Conservation (phyloP, 2,329 filamentous ascomycete genomes). For the Aspergillus cejpii region DNA sequence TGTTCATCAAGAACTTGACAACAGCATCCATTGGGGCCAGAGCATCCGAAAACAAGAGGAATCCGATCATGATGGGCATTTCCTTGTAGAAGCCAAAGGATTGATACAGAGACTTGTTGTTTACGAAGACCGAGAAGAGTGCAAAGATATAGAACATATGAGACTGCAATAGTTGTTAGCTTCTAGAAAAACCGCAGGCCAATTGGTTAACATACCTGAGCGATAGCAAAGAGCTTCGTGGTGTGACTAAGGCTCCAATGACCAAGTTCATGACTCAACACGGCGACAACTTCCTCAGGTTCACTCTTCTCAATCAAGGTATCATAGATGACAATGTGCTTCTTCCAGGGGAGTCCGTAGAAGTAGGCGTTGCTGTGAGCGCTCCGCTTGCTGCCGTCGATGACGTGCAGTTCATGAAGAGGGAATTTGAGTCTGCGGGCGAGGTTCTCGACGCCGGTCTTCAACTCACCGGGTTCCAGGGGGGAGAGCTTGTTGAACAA, state of each 20-base stretch:
- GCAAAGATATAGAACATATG: slow-evolving; percentile 97
- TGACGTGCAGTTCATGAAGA: slow-evolving; percentile 86
- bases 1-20: slow-evolving; percentile 92
- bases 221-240: slow-evolving; percentile 80
- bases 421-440: slow-evolving; percentile 83
- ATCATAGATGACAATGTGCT: slow-evolving; percentile 99
- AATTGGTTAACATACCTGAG: slow-evolving; percentile 62
- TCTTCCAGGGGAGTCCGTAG: slow-evolving; percentile 97
- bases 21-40: slow-evolving; percentile 89
- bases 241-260: slow-evolving; percentile 97
- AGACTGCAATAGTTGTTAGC: slow-evolving; percentile 46
- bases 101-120: slow-evolving; percentile 84
- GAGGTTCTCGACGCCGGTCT: slow-evolving; percentile 77
- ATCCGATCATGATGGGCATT: slow-evolving; percentile 90
- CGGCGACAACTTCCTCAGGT: slow-evolving; percentile 85
- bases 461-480: slow-evolving; percentile 77
- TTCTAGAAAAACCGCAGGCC: no score
- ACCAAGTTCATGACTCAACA: slow-evolving; percentile 89
- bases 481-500: slow-evolving; percentile 98
- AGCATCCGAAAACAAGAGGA: slow-evolving; percentile 96
- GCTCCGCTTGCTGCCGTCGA: slow-evolving; percentile 82
- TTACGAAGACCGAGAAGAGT: slow-evolving; percentile 94
- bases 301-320: slow-evolving; percentile 94
- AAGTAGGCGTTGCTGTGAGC: slow-evolving; percentile 92
- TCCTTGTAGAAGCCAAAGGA: slow-evolving; percentile 82